Evolutionary conservation across 2,329 filamentous ascomycete genomes (phyloP), one percentile per base, ranked within the genome.

Genomic region (Botryotinia calthae): DNA sequence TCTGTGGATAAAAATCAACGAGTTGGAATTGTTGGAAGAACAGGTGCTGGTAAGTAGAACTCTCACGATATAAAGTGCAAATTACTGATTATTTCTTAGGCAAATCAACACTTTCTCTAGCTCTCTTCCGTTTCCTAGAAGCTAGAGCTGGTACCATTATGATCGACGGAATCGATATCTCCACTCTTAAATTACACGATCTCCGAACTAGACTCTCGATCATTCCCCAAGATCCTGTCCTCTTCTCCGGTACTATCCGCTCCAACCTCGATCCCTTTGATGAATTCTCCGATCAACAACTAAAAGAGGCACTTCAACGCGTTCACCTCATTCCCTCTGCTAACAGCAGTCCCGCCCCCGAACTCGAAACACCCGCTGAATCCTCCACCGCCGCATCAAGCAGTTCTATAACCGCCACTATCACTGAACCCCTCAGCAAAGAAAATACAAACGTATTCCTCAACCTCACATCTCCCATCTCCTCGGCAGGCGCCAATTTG

Each of bases 231-330:
- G 80, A 98, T 80, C 95, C 93, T 71, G 97, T 94, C 0, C 86
- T 98, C 1, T 98, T 98, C 83, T 94, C 90, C 37, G 95, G 77
- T 76, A 97, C 94, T 0, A 91, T 98, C 73, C 89, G 95, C 75
- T 93, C 86, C 81, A 98, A 98, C 80, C 87, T 98, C 31, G 96
- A 98, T 80, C 95, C 95, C 0, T 98, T 98, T 81, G 86, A 89
- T 25, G 83, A 92, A 44, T 97, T 95, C 83, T 93, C 90, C 0
- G 94, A 98, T 78, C 92, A 94, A 74, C 88, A 97, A 77, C 91
- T 98, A 61, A 97, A 95, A 80, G 89, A 89, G 12, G 93, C 93
- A 0, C 88, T 98, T 2, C 90, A 92, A 73, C 89, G 94, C n/a
- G 95, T 98, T 18, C 95, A 97, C 79, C 88, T 98, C 16, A 93